Percentiles rank a stretch among this genome's conserved stretches.
These are phyloP conservation scores for Mortierella sp. DNA, from an alignment of 371 early-diverging fungal genomes.

Conservation along the genomic window DNA sequence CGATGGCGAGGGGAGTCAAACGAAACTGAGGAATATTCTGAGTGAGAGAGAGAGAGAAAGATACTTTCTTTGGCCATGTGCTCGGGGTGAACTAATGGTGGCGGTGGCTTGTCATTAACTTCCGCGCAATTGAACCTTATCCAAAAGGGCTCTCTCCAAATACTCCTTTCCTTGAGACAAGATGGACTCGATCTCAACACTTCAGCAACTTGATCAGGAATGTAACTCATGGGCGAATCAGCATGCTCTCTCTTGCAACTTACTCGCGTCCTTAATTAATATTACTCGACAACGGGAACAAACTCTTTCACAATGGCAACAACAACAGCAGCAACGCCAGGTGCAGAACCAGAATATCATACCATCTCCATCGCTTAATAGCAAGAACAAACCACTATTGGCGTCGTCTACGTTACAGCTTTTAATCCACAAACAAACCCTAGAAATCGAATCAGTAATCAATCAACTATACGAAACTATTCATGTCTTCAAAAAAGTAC, in stretches of 20 bases:
- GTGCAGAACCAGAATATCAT: not conserved
- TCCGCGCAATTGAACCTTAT: not conserved
- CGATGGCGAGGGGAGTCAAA: not conserved
- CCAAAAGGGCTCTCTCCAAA: not conserved
- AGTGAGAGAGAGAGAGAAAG: not conserved
- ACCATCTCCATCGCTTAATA: not conserved
- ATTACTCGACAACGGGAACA: conserved; percentile 52
- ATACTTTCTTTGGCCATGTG: not conserved
- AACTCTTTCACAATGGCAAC: conserved; percentile 34
- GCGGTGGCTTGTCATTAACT: conserved; percentile 25
- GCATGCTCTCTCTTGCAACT: conserved; percentile 49
- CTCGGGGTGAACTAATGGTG: conserved; percentile 20
- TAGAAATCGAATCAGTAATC: conserved; percentile 45
- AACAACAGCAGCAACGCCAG: conserved; percentile 12
- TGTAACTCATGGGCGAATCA: conserved; percentile 50
- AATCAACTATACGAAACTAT: conserved; percentile 37
- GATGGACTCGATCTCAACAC: conserved; percentile 34
- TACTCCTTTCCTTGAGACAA: not conserved
- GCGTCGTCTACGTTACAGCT: conserved; percentile 30
- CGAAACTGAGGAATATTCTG: not conserved
- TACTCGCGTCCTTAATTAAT: conserved; percentile 44
- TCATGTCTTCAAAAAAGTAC: conserved; percentile 29
- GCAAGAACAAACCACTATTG: conserved; percentile 11
- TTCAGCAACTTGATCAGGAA: conserved; percentile 50
- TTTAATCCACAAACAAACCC: conserved; percentile 43